Conservation (phyloP, 352 stramenopile species). For the Phytophthora cryptogea region DNA sequence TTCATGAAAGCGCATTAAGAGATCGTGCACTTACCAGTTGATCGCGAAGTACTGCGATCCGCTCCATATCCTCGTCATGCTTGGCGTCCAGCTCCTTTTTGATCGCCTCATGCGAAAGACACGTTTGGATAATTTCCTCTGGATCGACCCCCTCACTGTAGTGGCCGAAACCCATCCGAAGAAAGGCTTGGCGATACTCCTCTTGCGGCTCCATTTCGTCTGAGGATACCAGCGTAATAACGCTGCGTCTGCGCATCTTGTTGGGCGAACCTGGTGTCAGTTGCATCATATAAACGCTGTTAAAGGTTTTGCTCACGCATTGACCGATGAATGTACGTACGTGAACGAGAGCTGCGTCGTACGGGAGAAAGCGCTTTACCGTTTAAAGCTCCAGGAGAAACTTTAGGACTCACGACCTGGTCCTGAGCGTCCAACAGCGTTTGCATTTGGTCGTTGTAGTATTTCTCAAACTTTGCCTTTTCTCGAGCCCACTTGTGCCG, state of each 20-base stretch:
- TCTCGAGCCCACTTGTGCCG: conserved; percentile 78
- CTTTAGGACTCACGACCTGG: neutral
- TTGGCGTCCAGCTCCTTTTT: conserved; percentile 69
- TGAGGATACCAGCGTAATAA: neutral
- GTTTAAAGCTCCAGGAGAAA: neutral
- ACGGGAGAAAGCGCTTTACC: conserved; percentile 3
- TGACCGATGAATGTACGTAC: conserved; percentile 8
- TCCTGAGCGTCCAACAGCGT: conserved; percentile 23
- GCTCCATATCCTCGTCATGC: conserved; percentile 62
- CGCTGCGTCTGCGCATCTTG: conserved; percentile 17
- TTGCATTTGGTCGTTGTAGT: conserved; percentile 81
- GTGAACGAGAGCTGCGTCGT: conserved; percentile 13
- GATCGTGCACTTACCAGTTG: conserved; percentile 53
- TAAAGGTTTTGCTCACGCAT: neutral
- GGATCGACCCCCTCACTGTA: conserved; percentile 60
- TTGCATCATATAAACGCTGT: neutral
- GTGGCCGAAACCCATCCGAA: conserved; percentile 68
- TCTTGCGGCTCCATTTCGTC: conserved; percentile 40
- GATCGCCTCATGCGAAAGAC: conserved; percentile 68
- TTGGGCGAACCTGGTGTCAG: conserved; percentile 12
- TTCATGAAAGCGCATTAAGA: neutral
- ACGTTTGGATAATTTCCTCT: conserved; percentile 71
- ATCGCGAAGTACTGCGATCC: conserved; percentile 50
- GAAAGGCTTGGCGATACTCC: conserved; percentile 61
- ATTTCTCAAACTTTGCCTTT: conserved; percentile 86